Evolutionary conservation across 73 alveolate genomes (phyloP).

Genomic region (Paramecium sexaurelia): DNA sequence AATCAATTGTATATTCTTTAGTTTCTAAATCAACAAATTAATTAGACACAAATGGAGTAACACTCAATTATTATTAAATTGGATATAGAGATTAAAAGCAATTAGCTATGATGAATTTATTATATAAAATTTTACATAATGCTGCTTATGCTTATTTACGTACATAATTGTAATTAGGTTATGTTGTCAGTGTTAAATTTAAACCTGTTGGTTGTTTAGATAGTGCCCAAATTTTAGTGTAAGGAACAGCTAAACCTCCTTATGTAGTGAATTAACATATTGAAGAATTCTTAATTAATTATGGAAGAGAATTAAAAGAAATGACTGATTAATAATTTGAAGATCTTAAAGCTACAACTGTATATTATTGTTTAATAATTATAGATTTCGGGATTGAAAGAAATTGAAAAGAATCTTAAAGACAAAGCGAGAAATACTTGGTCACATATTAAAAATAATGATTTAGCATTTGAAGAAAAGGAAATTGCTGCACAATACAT

Average conservation of each 20-base stretch:
- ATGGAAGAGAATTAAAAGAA: conserved; percentile 31
- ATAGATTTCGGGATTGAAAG: not conserved
- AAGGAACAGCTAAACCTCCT: conserved; percentile 52
- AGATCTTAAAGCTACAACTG: not conserved
- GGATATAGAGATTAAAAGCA: conserved; percentile 3
- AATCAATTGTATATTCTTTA: not conserved
- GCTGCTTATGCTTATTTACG: conserved; percentile 39
- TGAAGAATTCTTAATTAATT: not conserved
- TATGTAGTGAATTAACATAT: conserved; percentile 11
- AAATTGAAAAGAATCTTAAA: not conserved
- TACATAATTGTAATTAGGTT: conserved; percentile 24
- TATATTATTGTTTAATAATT: not conserved
- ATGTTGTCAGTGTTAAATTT: conserved; percentile 39
- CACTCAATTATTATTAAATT: conserved; percentile 28
- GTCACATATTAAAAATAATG: conserved; percentile 30
- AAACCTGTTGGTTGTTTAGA: conserved; percentile 45
- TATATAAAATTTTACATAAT: not conserved
- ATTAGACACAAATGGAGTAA: conserved; percentile 9
- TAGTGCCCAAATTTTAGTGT: conserved; percentile 1
- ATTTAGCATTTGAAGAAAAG: conserved; percentile 50
- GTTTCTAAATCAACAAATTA: not conserved
- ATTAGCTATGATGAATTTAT: conserved; percentile 20
- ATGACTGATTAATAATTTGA: conserved; percentile 41
- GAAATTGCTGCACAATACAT: conserved; percentile 19
- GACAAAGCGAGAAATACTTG: conserved; percentile 23